Percentiles rank a stretch among this genome's conserved stretches.
phyloP scores from a whole-genome alignment of 2,329 filamentous ascomycete species.

The Fusarium fujikuroi region DNA sequence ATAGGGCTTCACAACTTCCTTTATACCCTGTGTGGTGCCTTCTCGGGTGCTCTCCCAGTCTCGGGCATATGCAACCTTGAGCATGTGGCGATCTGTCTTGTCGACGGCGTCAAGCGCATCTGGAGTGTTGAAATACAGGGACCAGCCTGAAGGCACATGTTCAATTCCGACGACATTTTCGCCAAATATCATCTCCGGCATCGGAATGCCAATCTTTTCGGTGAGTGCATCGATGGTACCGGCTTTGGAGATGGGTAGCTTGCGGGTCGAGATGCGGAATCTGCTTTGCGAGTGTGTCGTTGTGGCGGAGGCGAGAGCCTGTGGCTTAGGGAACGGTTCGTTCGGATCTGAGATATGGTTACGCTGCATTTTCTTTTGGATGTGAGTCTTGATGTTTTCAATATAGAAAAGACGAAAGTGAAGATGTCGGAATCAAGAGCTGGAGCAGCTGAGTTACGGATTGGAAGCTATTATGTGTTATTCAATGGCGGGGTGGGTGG shows the following conservation, averaged over 20 bases:
- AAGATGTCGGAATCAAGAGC: neutral
- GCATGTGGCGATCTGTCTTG: conserved; percentile 90
- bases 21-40: conserved; percentile 85
- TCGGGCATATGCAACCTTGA: conserved; percentile 91
- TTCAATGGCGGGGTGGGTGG: neutral
- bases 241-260: conserved; percentile 94
- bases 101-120: conserved; percentile 91
- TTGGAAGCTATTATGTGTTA: conserved; percentile 1
- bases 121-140: conserved; percentile 82
- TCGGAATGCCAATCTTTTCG: conserved; percentile 80
- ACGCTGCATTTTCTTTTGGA: conserved; percentile 44
- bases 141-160: conserved; percentile 81
- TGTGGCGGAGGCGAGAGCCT: conserved; percentile 64
- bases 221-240: conserved; percentile 89
- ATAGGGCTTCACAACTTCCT: conserved; percentile 93
- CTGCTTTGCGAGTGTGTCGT: conserved; percentile 67
- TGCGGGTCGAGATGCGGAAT: conserved; percentile 83
- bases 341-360: conserved; percentile 55
- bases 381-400: neutral
- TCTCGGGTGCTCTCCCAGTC: conserved; percentile 80
- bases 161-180: conserved; percentile 86
- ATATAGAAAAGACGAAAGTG: neutral
- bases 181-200: conserved; percentile 99
- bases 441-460: neutral
- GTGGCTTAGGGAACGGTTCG: conserved; percentile 66